A percentile compares a stretch with the other conserved stretches of the same genome.
These are phyloP conservation scores for Capsicum rhomboideum DNA, from an alignment of 257 asterid genomes.

Conservation along the genomic window DNA sequence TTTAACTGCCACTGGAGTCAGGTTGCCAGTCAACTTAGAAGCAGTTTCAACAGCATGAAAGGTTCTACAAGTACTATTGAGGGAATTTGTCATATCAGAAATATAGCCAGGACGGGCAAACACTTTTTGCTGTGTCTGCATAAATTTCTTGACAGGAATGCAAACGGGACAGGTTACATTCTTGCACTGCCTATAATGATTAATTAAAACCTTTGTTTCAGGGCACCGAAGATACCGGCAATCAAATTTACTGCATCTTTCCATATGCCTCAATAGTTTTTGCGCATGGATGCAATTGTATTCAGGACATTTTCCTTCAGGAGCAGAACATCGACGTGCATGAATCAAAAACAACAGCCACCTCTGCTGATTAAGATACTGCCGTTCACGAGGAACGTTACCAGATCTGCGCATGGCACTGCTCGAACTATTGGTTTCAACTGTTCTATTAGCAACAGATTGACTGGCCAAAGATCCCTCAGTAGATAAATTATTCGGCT, in stretches of 20 bases:
- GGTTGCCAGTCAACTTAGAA: constrained; percentile 32
- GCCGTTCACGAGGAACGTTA: constrained; percentile 45
- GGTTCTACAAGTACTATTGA: constrained; percentile 35
- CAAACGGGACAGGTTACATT: constrained; percentile 75
- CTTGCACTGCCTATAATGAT: constrained; percentile 54
- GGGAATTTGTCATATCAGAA: constrained; percentile 36
- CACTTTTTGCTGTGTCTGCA: constrained; percentile 46
- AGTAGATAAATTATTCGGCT: constrained; percentile 53
- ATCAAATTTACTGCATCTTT: constrained; percentile 34
- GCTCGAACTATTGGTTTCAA: constrained; percentile 33
- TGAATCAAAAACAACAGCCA: constrained; percentile 86
- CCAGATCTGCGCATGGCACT: constrained; percentile 30
- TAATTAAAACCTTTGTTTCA: constrained; percentile 39
- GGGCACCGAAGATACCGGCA: constrained; percentile 66
- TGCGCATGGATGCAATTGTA: constrained; percentile 55
- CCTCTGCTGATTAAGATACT: constrained; percentile 59
- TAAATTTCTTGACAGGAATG: constrained; percentile 57
- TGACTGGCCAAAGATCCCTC: constrained; percentile 57
- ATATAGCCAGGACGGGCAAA: constrained; percentile 32
- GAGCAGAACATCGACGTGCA: constrained; percentile 78
- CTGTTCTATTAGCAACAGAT: constrained; percentile 37
- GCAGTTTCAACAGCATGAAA: constrained; percentile 42
- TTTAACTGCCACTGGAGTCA: constrained; percentile 30
- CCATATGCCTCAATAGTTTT: constrained; percentile 62
- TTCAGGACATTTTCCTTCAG: constrained; percentile 81